Base-by-base conservation (phyloP, 768 basidiomycete species). In the Glaciozyma antarctica region DNA sequence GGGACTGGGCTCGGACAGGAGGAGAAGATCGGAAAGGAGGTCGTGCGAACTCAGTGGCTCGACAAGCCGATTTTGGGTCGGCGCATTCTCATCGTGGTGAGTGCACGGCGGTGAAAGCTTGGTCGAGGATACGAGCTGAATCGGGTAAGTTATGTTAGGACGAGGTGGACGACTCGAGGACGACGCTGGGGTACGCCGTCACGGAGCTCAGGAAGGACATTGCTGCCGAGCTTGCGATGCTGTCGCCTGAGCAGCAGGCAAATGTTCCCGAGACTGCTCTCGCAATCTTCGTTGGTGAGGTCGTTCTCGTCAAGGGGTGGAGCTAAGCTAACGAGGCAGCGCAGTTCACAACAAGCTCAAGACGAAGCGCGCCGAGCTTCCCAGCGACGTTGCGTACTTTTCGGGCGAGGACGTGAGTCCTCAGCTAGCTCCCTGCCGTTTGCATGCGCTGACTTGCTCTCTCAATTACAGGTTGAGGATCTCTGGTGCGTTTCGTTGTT, bases 1-100 rank as follows among this genome's bases (percentile, higher is more conserved):
- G 22, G 21, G 2, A 13, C 41, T 43, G 41, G 41, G 17, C 28
- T 28, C 10, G 57, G 13, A 21, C 45, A 56, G 44, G 63, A 66
- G 54, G 73, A 74, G 67, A 73, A 74, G 67, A 64, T 74, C 41
- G 88, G 88, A 57, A 82, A 79, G 65, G 86, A 95, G 75, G 90
- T 99, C 69, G 80, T 95, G 72, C 83, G 93, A 61, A 99, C 93
- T 21, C 95, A 99, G 77, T 99, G 95, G 95, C 80, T 98, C 24
- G 79, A 80, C 66, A 78, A 79, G 61, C 75, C 74, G 21, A 78
- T 77, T 8, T 75, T 79, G 55, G 94, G 95, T 47, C 82, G 86
- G 71, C 80, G 84, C 59, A 87, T 85, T 49, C 79, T 98, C 55
- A 88, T 97, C 64, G 85, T 98, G 41, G 79, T 72, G 44, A 41